Percentiles rank a stretch among this genome's conserved stretches.
phyloP scores from a whole-genome alignment of 1,139 yeast genomes.

The Suhomyces choctaworum region DNA sequence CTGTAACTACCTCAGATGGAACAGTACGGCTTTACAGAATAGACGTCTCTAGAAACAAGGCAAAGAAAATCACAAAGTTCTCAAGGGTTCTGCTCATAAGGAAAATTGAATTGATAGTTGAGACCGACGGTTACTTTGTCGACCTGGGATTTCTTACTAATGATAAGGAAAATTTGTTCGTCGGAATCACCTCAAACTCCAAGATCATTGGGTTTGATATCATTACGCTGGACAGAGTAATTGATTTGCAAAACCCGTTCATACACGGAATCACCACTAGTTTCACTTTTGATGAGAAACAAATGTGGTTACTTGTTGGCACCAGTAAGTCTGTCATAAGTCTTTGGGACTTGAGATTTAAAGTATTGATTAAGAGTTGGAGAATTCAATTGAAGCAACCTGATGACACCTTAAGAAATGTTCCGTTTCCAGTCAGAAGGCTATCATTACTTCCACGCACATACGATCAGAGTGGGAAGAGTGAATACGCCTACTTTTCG shows the following conservation, averaged over 20 bases:
- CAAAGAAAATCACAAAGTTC: conserved; percentile 34
- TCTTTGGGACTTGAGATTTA: conserved; percentile 81
- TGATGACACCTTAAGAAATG: conserved; percentile 13
- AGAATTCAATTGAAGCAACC: conserved; percentile 35
- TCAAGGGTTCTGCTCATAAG: conserved; percentile 45
- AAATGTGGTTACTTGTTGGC: conserved; percentile 70
- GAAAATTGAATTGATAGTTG: conserved; percentile 34
- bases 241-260: conserved; percentile 53
- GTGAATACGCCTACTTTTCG: conserved; percentile 33
- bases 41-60: conserved; percentile 43
- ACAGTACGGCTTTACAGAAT: conserved; percentile 56
- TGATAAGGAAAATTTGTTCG: conserved; percentile 26
- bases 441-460: conserved; percentile 45
- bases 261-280: conserved; percentile 66
- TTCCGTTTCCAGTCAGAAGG: conserved; percentile 42
- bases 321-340: conserved; percentile 71
- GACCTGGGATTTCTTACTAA: conserved; percentile 40
- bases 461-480: conserved; percentile 12
- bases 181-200: conserved; percentile 56
- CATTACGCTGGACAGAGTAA: conserved; percentile 51
- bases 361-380: conserved; percentile 61
- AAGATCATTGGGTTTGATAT: conserved; percentile 60
- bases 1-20: conserved; percentile 70
- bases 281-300: conserved; percentile 53
- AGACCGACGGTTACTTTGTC: conserved; percentile 43